phyloP scores from a whole-genome alignment of 1,284 basidiomycete genomes.

The Microbotryum lychnidis-dioicae region DNA sequence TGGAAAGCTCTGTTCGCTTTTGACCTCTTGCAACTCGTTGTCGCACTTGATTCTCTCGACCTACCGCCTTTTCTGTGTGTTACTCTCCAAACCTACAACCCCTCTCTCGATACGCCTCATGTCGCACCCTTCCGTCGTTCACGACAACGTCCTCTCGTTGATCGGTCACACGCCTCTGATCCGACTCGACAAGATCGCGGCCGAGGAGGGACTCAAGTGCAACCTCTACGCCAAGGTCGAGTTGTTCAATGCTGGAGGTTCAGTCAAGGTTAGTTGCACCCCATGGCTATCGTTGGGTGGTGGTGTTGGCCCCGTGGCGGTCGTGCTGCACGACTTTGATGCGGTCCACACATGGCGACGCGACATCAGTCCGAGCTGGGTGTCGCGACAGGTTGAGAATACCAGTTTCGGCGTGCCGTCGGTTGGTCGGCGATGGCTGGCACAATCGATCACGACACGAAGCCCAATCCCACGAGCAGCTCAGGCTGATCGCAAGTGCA shows the following conservation, averaged over 20 bases:
- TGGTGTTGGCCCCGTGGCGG: background rate
- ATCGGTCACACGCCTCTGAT: slow-evolving; percentile 88
- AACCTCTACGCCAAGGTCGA: slow-evolving; percentile 87
- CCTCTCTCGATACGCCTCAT: background rate
- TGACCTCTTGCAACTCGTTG: too few relatives aligned
- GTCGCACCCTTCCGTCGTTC: slow-evolving; percentile 41
- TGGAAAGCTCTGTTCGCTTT: too few relatives aligned
- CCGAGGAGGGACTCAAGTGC: slow-evolving; percentile 69
- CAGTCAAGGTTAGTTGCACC: slow-evolving; percentile 71
- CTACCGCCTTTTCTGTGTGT: background rate
- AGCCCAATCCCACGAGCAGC: too few relatives aligned
- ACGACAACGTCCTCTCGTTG: slow-evolving; percentile 69
- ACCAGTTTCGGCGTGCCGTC: too few relatives aligned
- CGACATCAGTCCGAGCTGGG: too few relatives aligned
- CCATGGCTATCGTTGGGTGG: background rate
- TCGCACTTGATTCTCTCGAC: too few relatives aligned
- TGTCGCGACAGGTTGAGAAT: too few relatives aligned
- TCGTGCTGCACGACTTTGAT: too few relatives aligned
- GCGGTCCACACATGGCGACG: too few relatives aligned
- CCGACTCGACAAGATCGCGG: slow-evolving; percentile 69
- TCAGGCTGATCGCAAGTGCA: too few relatives aligned
- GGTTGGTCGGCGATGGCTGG: too few relatives aligned
- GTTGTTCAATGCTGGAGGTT: slow-evolving; percentile 83
- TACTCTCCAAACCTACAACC: background rate
- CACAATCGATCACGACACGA: too few relatives aligned